Conservation (phyloP, 495 filamentous ascomycete genomes). For the Neurospora discreta region DNA sequence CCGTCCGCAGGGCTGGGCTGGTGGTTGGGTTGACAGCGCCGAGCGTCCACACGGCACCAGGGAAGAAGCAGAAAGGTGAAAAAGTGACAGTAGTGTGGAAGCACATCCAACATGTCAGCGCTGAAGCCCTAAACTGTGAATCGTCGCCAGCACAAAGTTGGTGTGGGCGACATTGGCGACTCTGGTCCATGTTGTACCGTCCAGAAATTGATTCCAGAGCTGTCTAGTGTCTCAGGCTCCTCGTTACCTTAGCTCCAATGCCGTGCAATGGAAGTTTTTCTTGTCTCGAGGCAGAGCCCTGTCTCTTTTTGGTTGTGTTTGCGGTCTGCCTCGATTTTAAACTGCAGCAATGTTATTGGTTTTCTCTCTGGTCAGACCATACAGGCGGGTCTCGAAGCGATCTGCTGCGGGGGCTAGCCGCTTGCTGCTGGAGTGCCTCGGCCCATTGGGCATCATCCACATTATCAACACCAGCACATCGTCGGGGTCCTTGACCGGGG, state of each 20-base stretch:
- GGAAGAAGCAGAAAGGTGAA: not conserved
- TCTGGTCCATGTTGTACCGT: not conserved
- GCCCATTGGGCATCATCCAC: not conserved
- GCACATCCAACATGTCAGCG: not conserved
- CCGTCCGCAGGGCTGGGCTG: not conserved
- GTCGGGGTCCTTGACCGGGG: not conserved
- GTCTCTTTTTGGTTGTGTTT: not conserved
- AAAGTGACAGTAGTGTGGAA: not conserved
- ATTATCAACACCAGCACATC: not conserved
- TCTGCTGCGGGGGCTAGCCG: not conserved
- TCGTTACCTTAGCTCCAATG: not conserved
- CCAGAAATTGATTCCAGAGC: not conserved
- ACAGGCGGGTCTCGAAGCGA: not conserved
- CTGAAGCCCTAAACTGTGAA: not conserved
- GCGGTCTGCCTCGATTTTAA: not conserved
- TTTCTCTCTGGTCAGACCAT: not conserved
- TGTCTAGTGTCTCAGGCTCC: not conserved
- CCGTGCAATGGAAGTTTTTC: not conserved
- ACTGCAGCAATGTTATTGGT: not conserved
- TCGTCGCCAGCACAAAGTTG: not conserved
- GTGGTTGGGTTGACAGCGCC: not conserved
- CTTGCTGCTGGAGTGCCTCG: not conserved
- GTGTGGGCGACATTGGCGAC: not conserved
- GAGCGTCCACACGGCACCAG: not conserved
- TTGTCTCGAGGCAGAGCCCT: not conserved